phyloP scores from a whole-genome alignment of 495 filamentous ascomycete genomes.

The Daldinia vernicosa region DNA sequence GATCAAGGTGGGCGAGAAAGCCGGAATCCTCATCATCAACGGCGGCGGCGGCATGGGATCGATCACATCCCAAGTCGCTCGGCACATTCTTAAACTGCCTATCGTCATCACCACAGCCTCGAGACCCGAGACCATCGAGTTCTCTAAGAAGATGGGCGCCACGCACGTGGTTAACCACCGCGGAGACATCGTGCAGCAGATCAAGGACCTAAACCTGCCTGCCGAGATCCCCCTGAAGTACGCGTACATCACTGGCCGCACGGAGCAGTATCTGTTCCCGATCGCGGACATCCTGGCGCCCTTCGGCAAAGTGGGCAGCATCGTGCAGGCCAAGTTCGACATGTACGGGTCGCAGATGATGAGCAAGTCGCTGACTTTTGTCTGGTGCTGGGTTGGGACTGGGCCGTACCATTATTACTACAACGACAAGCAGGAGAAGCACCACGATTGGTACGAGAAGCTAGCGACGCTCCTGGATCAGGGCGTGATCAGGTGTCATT shows the following conservation, averaged over 20 bases:
- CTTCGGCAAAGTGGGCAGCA: constrained; percentile 37
- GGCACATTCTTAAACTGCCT: constrained; percentile 29
- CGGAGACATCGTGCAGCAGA: constrained; percentile 30
- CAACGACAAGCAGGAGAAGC: constrained; percentile 35
- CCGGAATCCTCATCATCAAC: constrained; percentile 36
- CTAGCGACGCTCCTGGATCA: constrained; percentile 7
- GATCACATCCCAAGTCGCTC: constrained; percentile 32
- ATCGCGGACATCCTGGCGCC: constrained; percentile 31
- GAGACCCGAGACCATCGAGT: constrained; percentile 28
- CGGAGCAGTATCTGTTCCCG: constrained; percentile 34
- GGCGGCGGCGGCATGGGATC: constrained; percentile 38
- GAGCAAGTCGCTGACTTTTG: constrained; percentile 35
- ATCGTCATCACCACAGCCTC: constrained; percentile 37
- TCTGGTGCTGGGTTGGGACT: constrained; percentile 35
- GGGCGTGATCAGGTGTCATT: constrained; percentile 29
- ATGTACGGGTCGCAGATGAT: constrained; percentile 42
- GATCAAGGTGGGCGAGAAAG: constrained; percentile 33
- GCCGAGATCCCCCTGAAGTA: constrained; percentile 29
- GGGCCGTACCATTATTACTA: constrained; percentile 29
- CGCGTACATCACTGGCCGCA: constrained; percentile 32
- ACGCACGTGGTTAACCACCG: constrained; percentile 39
- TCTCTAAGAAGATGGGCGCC: constrained; percentile 36
- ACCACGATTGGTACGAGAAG: constrained; percentile 36
- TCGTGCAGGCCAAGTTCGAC: constrained; percentile 35
- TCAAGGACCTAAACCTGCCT: constrained; percentile 28